Percentiles rank a stretch among this genome's conserved stretches.
phyloP scores from a whole-genome alignment of 2,329 filamentous ascomycete genomes.

The Thielaviopsis euricoi region DNA sequence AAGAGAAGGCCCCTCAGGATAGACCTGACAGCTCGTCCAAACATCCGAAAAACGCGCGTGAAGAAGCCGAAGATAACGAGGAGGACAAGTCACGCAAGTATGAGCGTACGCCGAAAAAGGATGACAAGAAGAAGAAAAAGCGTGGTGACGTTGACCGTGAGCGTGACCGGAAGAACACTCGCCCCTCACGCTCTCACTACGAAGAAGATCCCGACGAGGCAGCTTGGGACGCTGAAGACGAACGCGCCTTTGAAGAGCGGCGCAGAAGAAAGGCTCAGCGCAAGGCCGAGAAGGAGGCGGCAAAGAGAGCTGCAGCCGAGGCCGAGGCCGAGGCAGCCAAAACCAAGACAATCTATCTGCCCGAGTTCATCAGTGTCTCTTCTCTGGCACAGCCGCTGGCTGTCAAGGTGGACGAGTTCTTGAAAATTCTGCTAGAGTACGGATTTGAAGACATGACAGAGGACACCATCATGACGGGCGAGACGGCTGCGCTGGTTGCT shows the following conservation, averaged over 20 bases:
- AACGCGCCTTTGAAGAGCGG: constrained; percentile 6
- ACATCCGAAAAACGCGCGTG: neutral
- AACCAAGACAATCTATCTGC: constrained; percentile 51
- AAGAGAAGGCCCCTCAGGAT: neutral
- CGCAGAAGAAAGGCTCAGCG: constrained; percentile 7
- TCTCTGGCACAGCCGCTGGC: constrained; percentile 63
- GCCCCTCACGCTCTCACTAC: neutral
- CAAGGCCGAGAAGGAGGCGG: constrained; percentile 9
- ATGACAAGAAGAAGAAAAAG: constrained; percentile 7
- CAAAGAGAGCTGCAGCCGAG: constrained; percentile 5
- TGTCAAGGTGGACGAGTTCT: constrained; percentile 53
- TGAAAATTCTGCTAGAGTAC: constrained; percentile 61
- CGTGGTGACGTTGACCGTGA: constrained; percentile 1
- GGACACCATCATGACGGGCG: constrained; percentile 76
- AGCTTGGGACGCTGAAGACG: constrained; percentile 9
- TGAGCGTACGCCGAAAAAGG: neutral
- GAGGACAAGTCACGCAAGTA: neutral
- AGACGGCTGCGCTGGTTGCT: constrained; percentile 78
- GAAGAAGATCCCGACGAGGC: constrained; percentile 5
- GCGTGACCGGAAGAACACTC: neutral
- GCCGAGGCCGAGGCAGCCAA: constrained; percentile 23
- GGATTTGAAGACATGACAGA: constrained; percentile 75
- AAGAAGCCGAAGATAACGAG: constrained; percentile 2
- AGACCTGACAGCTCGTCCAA: neutral
- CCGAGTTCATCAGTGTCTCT: constrained; percentile 80